Evolutionary conservation across 441 rosid species (phyloP).

Genomic region (Populus hybrid): DNA sequence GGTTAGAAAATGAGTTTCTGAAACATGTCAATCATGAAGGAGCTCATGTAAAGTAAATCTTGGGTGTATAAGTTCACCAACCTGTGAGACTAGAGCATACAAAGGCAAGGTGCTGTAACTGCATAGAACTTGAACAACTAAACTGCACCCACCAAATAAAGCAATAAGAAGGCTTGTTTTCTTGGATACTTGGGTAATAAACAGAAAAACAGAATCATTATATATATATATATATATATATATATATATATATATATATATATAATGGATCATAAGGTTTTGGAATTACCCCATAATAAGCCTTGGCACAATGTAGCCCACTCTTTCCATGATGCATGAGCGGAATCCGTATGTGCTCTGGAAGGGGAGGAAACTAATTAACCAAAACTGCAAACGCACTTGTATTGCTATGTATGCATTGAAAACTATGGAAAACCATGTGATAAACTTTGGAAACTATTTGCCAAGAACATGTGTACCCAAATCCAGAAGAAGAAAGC

Average conservation of each 20-base stretch:
- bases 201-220: not conserved
- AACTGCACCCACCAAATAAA: conserved; percentile 35
- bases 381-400: not conserved
- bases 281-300: conserved; percentile 71
- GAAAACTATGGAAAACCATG: not conserved
- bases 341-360: conserved; percentile 73
- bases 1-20: not conserved
- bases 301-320: conserved; percentile 60
- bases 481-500: conserved; percentile 95
- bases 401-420: not conserved
- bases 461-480: conserved; percentile 37
- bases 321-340: conserved; percentile 82
- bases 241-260: not conserved
- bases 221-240: not conserved
- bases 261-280: not conserved
- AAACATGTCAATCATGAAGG: not conserved
- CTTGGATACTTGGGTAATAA: not conserved
- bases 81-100: conserved; percentile 77
- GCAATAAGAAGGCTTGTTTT: not conserved
- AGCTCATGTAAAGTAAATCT: not conserved
- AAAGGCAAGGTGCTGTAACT: conserved; percentile 86
- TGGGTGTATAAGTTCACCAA: conserved; percentile 16
- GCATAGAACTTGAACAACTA: conserved; percentile 79
- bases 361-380: not conserved
- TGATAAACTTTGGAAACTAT: not conserved